Evolutionary conservation across 225 moss, liverwort and hornwort genomes (phyloP).

Genomic region (Ulota crispa): DNA sequence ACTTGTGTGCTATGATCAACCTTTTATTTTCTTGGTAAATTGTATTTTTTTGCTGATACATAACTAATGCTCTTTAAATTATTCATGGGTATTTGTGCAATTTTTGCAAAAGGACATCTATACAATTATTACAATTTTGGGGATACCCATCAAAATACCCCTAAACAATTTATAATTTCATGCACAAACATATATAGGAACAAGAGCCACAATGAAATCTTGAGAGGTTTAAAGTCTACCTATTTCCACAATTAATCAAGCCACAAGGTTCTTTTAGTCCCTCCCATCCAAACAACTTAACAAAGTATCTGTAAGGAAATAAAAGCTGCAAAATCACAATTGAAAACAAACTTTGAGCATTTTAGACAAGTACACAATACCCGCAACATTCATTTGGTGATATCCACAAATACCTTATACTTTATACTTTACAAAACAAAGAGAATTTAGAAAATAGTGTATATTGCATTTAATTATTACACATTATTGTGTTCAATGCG

Average conservation of each 20-base stretch:
- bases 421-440: background rate
- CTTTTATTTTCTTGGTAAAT: too few relatives aligned
- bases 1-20: too few relatives aligned
- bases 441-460: fast-evolving
- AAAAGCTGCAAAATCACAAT: slow-evolving; percentile 49
- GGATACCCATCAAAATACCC: too few relatives aligned
- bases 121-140: too few relatives aligned
- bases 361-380: background rate
- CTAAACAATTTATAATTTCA: too few relatives aligned
- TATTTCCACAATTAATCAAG: slow-evolving; percentile 91
- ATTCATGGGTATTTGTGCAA: too few relatives aligned
- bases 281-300: slow-evolving; percentile 76
- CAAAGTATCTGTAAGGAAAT: slow-evolving; percentile 75
- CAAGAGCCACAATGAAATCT: fast-evolving
- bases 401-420: background rate
- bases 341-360: background rate
- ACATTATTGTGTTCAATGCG: fast-evolving
- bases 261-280: slow-evolving; percentile 75
- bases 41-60: too few relatives aligned
- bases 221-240: slow-evolving; percentile 29
- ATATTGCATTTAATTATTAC: background rate
- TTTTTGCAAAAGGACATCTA: too few relatives aligned
- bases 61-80: too few relatives aligned
- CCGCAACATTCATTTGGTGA: fast-evolving
- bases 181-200: background rate